Base-by-base conservation (phyloP, 306 rosid species). In the Cercis canadensis region DNA sequence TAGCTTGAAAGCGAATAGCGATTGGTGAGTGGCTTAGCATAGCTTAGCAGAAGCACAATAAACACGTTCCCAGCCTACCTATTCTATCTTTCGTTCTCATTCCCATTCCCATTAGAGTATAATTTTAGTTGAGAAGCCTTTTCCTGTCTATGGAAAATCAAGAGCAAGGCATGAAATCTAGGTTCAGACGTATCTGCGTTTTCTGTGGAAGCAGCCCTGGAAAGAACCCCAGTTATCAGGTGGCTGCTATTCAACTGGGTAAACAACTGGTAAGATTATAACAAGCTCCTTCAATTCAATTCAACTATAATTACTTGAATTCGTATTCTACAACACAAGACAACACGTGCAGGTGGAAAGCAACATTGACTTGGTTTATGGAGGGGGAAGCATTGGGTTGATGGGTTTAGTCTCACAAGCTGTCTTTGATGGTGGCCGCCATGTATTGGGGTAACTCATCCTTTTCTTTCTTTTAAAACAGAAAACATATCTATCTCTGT, bases 321-420 rank as follows among this genome's bases (percentile, higher is more conserved):
- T n/a, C n/a, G n/a, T n/a, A n/a, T n/a, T n/a, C n/a, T n/a, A n/a
- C 41, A 58, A 29, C 7, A 57, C 56, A 46, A 51, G 19, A 4
- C 6, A 11, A 0, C 52, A 18, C 21, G 8, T 70, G 69, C 81
- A 90, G 98, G 98, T 94, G 45, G 95, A 91, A 82, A 83, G 91
- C 76, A 87, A 80, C 65, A 87, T 94, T 70, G 99, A 94, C 92
- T 82, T 91, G 86, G 99, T 94, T 13, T 94, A 94, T 65, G 99
- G 99, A 78, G 99, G 97, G 63, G 99, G 99, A 61, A 94, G 99
- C 84, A 87, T 94, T 45, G 99, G 99, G 0, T 78, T 94, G 79
- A 94, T 94, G 99, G 97, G 99, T 53, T 75, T 78, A 14, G 86
- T 94, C 53, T 94, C 98, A 2, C 92, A 89, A 81, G 97, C 89